Percentiles rank a stretch among this genome's conserved stretches.
Conservation (phyloP, 2,329 filamentous ascomycete species). For the Hypoxylon rubiginosum region DNA sequence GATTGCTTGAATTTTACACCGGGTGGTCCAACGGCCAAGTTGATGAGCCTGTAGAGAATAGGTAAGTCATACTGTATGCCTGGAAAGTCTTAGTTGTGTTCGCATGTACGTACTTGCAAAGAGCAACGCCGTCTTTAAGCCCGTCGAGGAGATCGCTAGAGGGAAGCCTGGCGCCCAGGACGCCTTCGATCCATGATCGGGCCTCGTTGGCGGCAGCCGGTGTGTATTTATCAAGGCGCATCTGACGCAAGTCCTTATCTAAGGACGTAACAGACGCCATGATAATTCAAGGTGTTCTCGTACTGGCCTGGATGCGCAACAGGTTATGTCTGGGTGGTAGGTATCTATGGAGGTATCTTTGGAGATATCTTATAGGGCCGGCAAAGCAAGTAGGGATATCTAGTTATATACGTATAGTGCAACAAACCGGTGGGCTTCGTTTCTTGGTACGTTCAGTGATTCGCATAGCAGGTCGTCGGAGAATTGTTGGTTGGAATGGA, state of each 20-base stretch:
- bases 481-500: constrained; percentile 34
- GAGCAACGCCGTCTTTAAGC: constrained; percentile 89
- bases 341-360: too few species aligned
- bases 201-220: constrained; percentile 89
- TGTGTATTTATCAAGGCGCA: constrained; percentile 94
- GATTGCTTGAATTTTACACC: constrained; percentile 92
- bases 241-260: constrained; percentile 93
- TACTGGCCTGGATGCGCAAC: constrained; percentile 5
- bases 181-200: constrained; percentile 85
- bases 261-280: constrained; percentile 97
- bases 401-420: constrained; percentile 24
- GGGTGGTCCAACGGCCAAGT: constrained; percentile 80
- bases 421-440: constrained; percentile 10
- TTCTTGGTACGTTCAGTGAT: constrained; percentile 22
- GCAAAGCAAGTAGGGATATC: constrained; percentile 8
- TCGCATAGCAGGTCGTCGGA: constrained; percentile 24
- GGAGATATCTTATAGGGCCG: constrained; percentile 2
- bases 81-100: not conserved
- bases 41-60: constrained; percentile 74
- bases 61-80: constrained; percentile 41
- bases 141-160: constrained; percentile 83
- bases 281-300: constrained; percentile 23
- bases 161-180: constrained; percentile 79
- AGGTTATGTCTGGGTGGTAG: not conserved
- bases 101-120: constrained; percentile 81